Conservation (phyloP, 495 filamentous ascomycete species). For the Daldinia decipiens region DNA sequence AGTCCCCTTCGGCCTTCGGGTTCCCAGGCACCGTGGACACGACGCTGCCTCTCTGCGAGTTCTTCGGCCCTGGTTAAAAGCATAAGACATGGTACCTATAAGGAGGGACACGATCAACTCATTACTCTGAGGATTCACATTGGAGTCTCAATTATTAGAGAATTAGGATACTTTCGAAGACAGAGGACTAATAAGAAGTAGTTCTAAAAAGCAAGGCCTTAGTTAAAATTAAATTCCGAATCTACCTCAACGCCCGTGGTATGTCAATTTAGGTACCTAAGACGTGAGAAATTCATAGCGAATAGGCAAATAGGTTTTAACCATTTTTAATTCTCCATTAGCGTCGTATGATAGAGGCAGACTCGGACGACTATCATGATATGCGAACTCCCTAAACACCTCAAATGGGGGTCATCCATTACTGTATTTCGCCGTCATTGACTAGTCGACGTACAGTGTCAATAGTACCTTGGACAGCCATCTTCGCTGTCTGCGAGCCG, state of each 20-base stretch:
- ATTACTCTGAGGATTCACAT: not conserved
- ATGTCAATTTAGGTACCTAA: not conserved
- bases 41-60: not conserved
- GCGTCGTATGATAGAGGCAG: not conserved
- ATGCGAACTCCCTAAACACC: not conserved
- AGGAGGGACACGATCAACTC: not conserved
- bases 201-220: too few species aligned
- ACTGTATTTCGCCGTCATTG: conserved; percentile 46
- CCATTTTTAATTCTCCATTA: not conserved
- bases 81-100: too few species aligned
- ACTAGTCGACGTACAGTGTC: conserved; percentile 51
- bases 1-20: not conserved
- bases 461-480: conserved; percentile 54
- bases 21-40: not conserved
- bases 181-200: not conserved
- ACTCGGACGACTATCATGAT: not conserved
- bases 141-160: not conserved
- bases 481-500: conserved; percentile 49
- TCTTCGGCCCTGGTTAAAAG: not conserved
- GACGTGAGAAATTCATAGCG: not conserved
- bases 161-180: not conserved
- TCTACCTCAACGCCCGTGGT: not conserved
- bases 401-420: not conserved
- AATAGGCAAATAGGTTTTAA: not conserved
- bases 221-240: not conserved